A percentile compares a stretch with the other conserved stretches of the same genome.
phyloP scores from a whole-genome alignment of 331 rosid species.

The Quercus phellos region DNA sequence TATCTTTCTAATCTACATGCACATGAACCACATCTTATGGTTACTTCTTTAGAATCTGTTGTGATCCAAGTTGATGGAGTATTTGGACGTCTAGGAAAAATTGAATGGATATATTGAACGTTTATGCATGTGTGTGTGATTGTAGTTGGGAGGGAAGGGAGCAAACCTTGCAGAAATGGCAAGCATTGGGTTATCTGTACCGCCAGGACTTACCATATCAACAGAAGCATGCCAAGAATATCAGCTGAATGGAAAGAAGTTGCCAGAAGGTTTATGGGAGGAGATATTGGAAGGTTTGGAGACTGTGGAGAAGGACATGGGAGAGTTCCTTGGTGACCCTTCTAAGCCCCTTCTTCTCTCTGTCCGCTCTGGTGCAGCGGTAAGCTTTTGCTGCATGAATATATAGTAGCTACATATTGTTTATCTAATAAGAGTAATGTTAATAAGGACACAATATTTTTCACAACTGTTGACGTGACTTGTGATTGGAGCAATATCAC shows the following conservation, averaged over 20 bases:
- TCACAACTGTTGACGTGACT: no score
- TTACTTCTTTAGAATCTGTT: background rate
- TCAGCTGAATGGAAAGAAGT: constrained; percentile 54
- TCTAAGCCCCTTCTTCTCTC: constrained; percentile 81
- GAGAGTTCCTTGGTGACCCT: constrained; percentile 80
- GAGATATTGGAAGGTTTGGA: constrained; percentile 70
- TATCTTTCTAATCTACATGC: background rate
- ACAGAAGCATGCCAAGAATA: constrained; percentile 97
- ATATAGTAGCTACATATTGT: background rate
- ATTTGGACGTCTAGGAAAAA: background rate
- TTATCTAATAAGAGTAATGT: background rate
- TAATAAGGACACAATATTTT: no score
- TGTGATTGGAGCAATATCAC: no score
- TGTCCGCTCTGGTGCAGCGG: constrained; percentile 98
- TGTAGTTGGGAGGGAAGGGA: constrained; percentile 94
- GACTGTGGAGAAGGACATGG: constrained; percentile 66
- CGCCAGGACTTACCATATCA: constrained; percentile 90
- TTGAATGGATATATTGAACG: background rate
- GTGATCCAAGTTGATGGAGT: background rate
- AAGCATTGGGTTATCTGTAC: constrained; percentile 82
- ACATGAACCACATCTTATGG: background rate
- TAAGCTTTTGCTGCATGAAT: constrained; percentile 15
- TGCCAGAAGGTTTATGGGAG: constrained; percentile 71
- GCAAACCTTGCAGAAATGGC: constrained; percentile 99
- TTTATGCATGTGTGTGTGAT: constrained; percentile 9